Evolutionary conservation across 768 basidiomycete species (phyloP), one percentile per base, ranked within the genome.

Genomic region (Rhodotorula sphaerocarpa): DNA sequence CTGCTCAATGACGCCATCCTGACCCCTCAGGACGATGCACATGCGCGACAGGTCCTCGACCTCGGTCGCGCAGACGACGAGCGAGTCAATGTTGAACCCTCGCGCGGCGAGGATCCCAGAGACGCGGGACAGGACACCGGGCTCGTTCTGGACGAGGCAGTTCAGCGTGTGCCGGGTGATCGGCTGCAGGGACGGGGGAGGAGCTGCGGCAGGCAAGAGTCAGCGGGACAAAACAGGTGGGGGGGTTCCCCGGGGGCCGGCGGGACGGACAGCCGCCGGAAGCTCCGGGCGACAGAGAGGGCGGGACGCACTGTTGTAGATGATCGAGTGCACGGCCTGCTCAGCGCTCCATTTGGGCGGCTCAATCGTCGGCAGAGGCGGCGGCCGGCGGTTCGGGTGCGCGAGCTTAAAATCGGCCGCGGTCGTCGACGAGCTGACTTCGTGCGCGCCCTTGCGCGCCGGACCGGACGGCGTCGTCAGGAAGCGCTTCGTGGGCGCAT

Each of bases 111-210:
- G 82, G 72, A 93, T 96, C 57, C 95, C 95, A 10, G 93, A 93
- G 5, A 99, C 91, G 70, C 95, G 86, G 33, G 93, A 95, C 18
- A 99, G 82, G n/a, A 99, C 95, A 72, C 95, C 95, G 5, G 95
- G 95, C 77, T 99, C 95, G 75, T 99, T 96, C 77, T 99, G 95
- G 6, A 97, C 95, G 63, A 99, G 84, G 75, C 92, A 96, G 78
- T 99, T 97, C 66, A 97, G 81, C 61, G 92, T 82, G 74, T 97
- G 93, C 27, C 63, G 57, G 11, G 63, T 56, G 50, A 65, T 59
- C 34, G 61, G 57, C 66, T 62, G 56, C 55, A 58, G 57, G 50
- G 67, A 72, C 55, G 66, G 62, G 16, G 59, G 66, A 62, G 57
- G 70, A 48, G 51, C 66, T 64, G 47, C 9, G 41, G 23, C 18